A percentile compares a stretch with the other conserved stretches of the same genome.
Conservation (phyloP, 441 rosid species). For the Pelargonium fulgidum region DNA sequence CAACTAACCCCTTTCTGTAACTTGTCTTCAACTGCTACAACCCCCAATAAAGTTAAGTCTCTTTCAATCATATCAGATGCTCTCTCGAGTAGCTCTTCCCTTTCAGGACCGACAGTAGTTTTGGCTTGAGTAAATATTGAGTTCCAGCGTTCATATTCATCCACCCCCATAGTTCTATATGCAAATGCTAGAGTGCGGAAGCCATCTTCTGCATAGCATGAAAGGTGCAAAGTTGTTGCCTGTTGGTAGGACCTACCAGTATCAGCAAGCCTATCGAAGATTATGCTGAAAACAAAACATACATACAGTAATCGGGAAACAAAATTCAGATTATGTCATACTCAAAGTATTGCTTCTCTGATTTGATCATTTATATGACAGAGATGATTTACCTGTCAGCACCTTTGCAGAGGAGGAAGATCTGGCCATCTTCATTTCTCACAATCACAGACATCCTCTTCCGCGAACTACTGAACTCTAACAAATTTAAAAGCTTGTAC, state of each 20-base stretch:
- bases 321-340: background rate
- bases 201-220: constrained; percentile 89
- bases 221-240: constrained; percentile 60
- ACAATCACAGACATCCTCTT: constrained; percentile 88
- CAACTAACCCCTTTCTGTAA: constrained; percentile 74
- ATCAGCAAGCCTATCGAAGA: constrained; percentile 77
- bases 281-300: constrained; percentile 47
- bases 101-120: constrained; percentile 53
- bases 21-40: constrained; percentile 91
- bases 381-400: constrained; percentile 59
- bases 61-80: constrained; percentile 65
- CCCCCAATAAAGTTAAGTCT: constrained; percentile 80
- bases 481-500: constrained; percentile 62
- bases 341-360: background rate
- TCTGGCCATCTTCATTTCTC: constrained; percentile 52
- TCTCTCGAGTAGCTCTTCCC: constrained; percentile 64
- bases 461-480: constrained; percentile 70
- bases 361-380: background rate
- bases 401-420: constrained; percentile 80
- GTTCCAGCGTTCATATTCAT: constrained; percentile 53
- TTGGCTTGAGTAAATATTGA: constrained; percentile 59
- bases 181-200: constrained; percentile 87
- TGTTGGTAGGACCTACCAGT: constrained; percentile 54
- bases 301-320: background rate
- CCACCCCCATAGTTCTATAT: constrained; percentile 61